Conservation (phyloP, 345 rosid species). For the Excoecaria agallocha region DNA sequence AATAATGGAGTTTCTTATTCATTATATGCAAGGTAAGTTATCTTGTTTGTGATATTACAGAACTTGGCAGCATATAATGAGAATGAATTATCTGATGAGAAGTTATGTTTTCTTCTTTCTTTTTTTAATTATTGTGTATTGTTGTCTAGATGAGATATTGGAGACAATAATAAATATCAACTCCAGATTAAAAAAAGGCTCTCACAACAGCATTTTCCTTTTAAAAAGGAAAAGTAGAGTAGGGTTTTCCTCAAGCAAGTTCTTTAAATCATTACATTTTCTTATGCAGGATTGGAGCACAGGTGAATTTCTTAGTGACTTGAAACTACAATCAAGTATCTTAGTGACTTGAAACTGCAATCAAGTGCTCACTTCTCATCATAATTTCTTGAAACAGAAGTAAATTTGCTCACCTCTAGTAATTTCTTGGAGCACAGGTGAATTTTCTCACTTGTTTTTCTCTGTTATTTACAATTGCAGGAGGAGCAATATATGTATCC, state of each 20-base stretch:
- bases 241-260: neutral
- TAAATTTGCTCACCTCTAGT: neutral
- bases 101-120: neutral
- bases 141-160: too few relatives aligned
- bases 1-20: constrained; percentile 66
- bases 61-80: neutral
- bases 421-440: neutral
- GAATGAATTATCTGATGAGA: neutral
- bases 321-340: too few relatives aligned
- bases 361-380: neutral
- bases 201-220: neutral
- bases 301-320: too few relatives aligned
- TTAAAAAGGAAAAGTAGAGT: neutral
- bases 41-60: neutral
- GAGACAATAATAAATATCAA: too few relatives aligned
- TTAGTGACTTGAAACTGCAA: neutral
- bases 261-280: neutral
- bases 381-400: neutral
- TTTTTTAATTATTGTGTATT: too few relatives aligned
- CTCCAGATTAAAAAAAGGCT: neutral
- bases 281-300: constrained; percentile 72
- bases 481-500: constrained; percentile 88
- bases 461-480: constrained; percentile 37
- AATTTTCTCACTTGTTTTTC: neutral
- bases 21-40: constrained; percentile 68